Base-by-base conservation (phyloP, 2,329 filamentous ascomycete species). In the Cladosporium phlei region DNA sequence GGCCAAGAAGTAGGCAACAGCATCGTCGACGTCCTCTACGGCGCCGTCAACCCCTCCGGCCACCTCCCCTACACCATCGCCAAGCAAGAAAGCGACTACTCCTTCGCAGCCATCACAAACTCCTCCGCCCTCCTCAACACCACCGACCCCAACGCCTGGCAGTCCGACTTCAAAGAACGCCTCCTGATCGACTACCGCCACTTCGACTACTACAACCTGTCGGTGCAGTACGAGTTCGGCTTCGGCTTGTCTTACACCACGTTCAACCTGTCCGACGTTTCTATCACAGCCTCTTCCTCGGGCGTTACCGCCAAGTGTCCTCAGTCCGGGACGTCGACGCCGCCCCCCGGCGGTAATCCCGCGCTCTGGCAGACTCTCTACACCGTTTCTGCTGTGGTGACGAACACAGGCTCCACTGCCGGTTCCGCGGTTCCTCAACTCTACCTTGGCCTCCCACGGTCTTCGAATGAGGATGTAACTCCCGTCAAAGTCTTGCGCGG, bases 221-320 rank as follows among this genome's bases (percentile, higher is more conserved):
- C 55, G 32, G 61, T 64, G 2, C 55, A 57, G 25, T 61, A 60
- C 47, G 58, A 59, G 25, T 62, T 62, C 48, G 59, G 59, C 32
- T 60, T 55, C 48, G 59, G 59, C 19, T 50, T 62, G 10, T 57
- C 55, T 11, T 62, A 62, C 54, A 59, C 59, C 3, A 59, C 55
- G 2, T 62, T 62, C 54, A 34, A 38, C 24, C 33, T 59, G 20
- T 37, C 39, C 40, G 48, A 55, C 39, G 30, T 53, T 9, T 56
- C 70, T 55, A 97, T 77, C 71, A 97, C 94, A 2, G 93, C 97
- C 52, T 97, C 93, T 4, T 93, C 93, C 82, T 96, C 97, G 57
- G 94, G 93, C 62, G 37, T 66, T 88, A 0, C 70, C 75, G 43
- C 85, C 84, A 57, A 87, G 83, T 63, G 76, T 88, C 46, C 89